Percentiles rank a stretch among this genome's conserved stretches.
phyloP scores from a whole-genome alignment of 805 yeast species.

The Pichia phayaonensis region DNA sequence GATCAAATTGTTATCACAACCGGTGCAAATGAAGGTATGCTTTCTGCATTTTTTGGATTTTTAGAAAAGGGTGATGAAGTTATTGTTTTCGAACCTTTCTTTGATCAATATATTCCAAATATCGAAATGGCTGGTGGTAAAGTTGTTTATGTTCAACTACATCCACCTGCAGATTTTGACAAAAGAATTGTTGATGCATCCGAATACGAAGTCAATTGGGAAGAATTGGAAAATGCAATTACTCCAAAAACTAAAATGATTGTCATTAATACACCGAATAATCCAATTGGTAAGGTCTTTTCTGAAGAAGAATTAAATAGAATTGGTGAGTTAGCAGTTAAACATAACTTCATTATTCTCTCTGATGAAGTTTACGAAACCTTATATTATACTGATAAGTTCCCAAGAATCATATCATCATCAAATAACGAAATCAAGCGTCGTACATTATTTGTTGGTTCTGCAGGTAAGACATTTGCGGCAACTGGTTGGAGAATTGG shows the following conservation, averaged over 20 bases:
- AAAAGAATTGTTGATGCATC: constrained; percentile 60
- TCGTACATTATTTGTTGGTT: constrained; percentile 84
- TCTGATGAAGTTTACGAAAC: constrained; percentile 97
- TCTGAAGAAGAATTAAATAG: constrained; percentile 62
- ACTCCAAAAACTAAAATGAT: constrained; percentile 74
- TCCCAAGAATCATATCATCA: constrained; percentile 79
- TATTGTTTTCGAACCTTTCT: constrained; percentile 93
- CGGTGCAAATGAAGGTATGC: constrained; percentile 96
- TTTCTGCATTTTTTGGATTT: constrained; percentile 77
- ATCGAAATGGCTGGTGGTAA: constrained; percentile 91
- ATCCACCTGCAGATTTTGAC: constrained; percentile 71
- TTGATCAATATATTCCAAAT: constrained; percentile 93
- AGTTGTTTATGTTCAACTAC: constrained; percentile 77
- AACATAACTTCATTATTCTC: constrained; percentile 72
- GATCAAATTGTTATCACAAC: constrained; percentile 76
- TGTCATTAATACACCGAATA: constrained; percentile 90
- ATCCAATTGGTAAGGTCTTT: constrained; percentile 91
- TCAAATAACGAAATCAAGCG: constrained; percentile 64
- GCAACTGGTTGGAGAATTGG: constrained; percentile 99
- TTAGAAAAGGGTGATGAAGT: constrained; percentile 88
- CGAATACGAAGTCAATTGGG: constrained; percentile 84
- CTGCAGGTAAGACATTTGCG: constrained; percentile 97
- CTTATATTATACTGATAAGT: constrained; percentile 55
- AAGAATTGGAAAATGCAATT: constrained; percentile 64
- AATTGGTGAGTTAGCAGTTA: constrained; percentile 78